Evolutionary conservation across 192 early-diverging fungal species (phyloP).

Genomic region (Obelidium mucronatum): DNA sequence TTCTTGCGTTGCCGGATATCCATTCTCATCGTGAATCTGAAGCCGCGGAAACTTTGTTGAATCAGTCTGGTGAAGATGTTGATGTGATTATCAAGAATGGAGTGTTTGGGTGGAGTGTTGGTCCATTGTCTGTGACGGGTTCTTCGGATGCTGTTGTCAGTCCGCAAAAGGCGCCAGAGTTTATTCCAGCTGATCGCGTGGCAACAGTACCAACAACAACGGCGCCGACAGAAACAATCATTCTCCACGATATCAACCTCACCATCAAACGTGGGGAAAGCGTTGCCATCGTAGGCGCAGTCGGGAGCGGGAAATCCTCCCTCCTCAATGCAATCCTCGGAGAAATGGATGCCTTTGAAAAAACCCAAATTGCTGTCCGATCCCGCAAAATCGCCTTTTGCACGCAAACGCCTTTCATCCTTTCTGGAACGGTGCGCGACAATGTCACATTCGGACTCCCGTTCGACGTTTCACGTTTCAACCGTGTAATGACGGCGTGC

Average conservation of each 20-base stretch:
- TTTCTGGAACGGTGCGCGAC: conserved; percentile 47
- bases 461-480: conserved; percentile 43
- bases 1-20: conserved; percentile 52
- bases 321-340: conserved; percentile 56
- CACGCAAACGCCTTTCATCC: conserved; percentile 53
- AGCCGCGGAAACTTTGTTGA: not conserved
- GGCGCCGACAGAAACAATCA: not conserved
- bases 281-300: conserved; percentile 53
- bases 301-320: conserved; percentile 55
- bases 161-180: not conserved
- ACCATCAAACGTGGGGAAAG: conserved; percentile 41
- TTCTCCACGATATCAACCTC: conserved; percentile 47
- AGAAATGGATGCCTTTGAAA: conserved; percentile 37
- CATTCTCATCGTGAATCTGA: not conserved
- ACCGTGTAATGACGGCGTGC: conserved; percentile 46
- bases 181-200: conserved; percentile 7
- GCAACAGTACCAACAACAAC: not conserved
- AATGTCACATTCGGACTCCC: conserved; percentile 58
- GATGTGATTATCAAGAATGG: conserved; percentile 44
- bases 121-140: not conserved
- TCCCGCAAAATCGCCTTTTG: conserved; percentile 47
- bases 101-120: conserved; percentile 43
- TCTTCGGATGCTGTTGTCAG: not conserved
- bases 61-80: conserved; percentile 13
- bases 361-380: conserved; percentile 29